phyloP scores from a whole-genome alignment of 2,329 filamentous ascomycete species.

The Neurospora sp. region DNA sequence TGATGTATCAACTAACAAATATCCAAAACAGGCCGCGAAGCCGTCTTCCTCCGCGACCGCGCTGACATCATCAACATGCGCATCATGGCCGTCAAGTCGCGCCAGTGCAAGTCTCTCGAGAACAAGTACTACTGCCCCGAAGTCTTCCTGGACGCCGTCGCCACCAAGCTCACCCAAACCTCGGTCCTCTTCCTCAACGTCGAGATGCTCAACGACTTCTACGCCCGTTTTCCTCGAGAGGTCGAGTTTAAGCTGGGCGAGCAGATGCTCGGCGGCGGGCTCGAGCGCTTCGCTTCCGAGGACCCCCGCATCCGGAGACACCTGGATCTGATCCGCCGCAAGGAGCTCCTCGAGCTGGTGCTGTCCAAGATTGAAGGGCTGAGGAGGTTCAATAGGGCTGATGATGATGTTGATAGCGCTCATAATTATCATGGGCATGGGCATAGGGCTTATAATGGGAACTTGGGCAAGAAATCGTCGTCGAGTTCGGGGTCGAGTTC shows the following conservation, averaged over 20 bases:
- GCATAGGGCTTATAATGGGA: not conserved
- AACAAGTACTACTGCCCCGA: slow-evolving; percentile 98
- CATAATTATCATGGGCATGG: not conserved
- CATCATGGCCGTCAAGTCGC: slow-evolving; percentile 75
- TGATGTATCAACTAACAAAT: slow-evolving; percentile 12
- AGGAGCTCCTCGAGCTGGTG: slow-evolving; percentile 86
- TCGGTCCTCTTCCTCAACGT: slow-evolving; percentile 97
- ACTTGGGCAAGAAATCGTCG: not conserved
- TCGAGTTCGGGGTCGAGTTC: not conserved
- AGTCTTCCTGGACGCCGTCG: slow-evolving; percentile 94
- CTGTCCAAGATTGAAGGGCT: slow-evolving; percentile 93
- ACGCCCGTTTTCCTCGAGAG: slow-evolving; percentile 93
- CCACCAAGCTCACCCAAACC: slow-evolving; percentile 86
- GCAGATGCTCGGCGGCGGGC: slow-evolving; percentile 64
- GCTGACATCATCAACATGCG: slow-evolving; percentile 87
- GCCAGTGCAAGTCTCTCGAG: slow-evolving; percentile 71
- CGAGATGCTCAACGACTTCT: slow-evolving; percentile 92
- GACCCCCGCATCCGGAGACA: slow-evolving; percentile 84
- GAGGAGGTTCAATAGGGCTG: slow-evolving; percentile 61
- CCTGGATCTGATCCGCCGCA: slow-evolving; percentile 82
- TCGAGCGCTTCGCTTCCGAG: slow-evolving; percentile 86
- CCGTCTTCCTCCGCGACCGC: slow-evolving; percentile 85
- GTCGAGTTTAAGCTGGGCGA: slow-evolving; percentile 79
- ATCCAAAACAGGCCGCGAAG: slow-evolving; percentile 62
- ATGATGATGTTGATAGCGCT: not conserved